Base-by-base conservation (phyloP, 257 asterid genomes). In the Petunia axillaris region DNA sequence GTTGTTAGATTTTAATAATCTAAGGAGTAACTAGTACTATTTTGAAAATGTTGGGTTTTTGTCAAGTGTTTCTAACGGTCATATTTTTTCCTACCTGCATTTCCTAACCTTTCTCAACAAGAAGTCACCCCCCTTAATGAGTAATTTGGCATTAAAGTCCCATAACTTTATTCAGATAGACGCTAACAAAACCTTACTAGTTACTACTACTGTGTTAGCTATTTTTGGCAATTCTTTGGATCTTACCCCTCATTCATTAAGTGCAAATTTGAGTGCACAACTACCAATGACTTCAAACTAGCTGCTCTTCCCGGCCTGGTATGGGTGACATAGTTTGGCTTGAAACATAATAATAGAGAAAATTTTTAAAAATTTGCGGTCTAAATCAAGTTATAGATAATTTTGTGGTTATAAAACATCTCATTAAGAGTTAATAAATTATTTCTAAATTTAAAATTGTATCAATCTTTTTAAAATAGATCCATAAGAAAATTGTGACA, bases 51-150 rank as follows among this genome's bases (percentile, higher is more conserved):
- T 38, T 46, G 5, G 70, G 59, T 13, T 59, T 59, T 57, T 6
- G 70, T 40, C 10, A 7, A 48, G 67, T 57, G 76, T 58, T 54
- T 57, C 79, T 65, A 89, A 91, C 95, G 95, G 95, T 91, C 91
- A 89, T 80, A 89, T 87, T 86, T 86, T 14, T 16, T 52, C 81
- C 77, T 82, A 73, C 0, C 62, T 48, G 64, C n/a, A 78, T 83
- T 53, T 41, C 6, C 15, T 71, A 9, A 5, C 68, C 35, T 75
- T 59, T 67, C 81, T 68, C 79, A 80, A 48, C 57, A 63, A 5
- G 71, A 52, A 70, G 78, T 85, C 15, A 65, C 73, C 57, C 79
- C 9, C 74, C 85, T 57, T 62, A 50, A 63, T 64, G 59, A 48
- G 44, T 48, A 35, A 48, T 11, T 10, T 71, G 62, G 1, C 77